A percentile compares a stretch with the other conserved stretches of the same genome.
phyloP scores from a whole-genome alignment of 495 filamentous ascomycete species.

The Hamigera avellanea region DNA sequence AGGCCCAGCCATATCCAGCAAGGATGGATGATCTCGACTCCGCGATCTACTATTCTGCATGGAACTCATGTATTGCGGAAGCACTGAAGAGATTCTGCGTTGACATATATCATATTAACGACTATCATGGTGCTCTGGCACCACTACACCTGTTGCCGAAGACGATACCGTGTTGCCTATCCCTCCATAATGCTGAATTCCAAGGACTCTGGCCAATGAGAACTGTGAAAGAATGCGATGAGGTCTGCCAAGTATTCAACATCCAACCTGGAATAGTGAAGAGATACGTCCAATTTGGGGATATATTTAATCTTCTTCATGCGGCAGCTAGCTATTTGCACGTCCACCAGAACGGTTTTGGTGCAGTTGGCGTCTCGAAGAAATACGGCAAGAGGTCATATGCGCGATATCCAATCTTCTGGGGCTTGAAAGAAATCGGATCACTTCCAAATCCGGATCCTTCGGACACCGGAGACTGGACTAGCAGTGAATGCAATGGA shows the following conservation, averaged over 20 bases:
- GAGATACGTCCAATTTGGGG: slow-evolving; percentile 57
- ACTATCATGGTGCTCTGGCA: slow-evolving; percentile 55
- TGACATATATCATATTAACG: slow-evolving; percentile 60
- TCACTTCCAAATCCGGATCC: slow-evolving; percentile 57
- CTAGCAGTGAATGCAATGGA: slow-evolving; percentile 26
- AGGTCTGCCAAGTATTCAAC: slow-evolving; percentile 53
- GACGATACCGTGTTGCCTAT: slow-evolving; percentile 48
- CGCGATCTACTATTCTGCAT: slow-evolving; percentile 52
- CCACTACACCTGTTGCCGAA: slow-evolving; percentile 49
- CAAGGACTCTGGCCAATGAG: slow-evolving; percentile 61
- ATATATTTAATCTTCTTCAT: slow-evolving; percentile 57
- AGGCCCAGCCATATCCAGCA: slow-evolving; percentile 33
- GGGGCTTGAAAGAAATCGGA: slow-evolving; percentile 51
- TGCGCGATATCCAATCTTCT: slow-evolving; percentile 57
- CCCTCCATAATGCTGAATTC: slow-evolving; percentile 57
- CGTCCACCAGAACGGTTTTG: slow-evolving; percentile 53
- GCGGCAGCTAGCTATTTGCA: slow-evolving; percentile 51
- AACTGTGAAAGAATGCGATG: slow-evolving; percentile 43
- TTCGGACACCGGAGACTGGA: slow-evolving; percentile 47
- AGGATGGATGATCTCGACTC: slow-evolving; percentile 41
- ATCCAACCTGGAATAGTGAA: slow-evolving; percentile 32
- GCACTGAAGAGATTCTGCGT: slow-evolving; percentile 30
- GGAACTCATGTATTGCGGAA: slow-evolving; percentile 53
- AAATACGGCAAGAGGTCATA: slow-evolving; percentile 58
- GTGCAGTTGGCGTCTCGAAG: slow-evolving; percentile 51